These are phyloP conservation scores for Rhododendron mucronatum DNA, from an alignment of 148 eudicot species.

Conservation along the genomic window DNA sequence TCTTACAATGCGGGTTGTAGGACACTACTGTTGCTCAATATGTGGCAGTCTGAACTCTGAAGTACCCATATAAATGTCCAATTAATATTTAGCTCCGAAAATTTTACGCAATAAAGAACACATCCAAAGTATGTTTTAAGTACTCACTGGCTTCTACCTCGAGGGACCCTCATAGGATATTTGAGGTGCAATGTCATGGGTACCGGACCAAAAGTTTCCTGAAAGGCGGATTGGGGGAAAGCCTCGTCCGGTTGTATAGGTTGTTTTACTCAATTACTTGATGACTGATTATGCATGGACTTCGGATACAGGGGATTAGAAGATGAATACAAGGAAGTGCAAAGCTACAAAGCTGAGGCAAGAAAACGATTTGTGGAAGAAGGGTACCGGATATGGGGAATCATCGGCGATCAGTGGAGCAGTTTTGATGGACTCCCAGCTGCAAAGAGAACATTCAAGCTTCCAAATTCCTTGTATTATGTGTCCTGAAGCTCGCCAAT, in stretches of 20 bases:
- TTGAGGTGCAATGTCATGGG: not conserved
- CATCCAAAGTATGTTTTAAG: not conserved
- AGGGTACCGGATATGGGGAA: slow-evolving; percentile 40
- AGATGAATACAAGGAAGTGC: slow-evolving; percentile 32
- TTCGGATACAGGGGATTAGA: slow-evolving; percentile 26
- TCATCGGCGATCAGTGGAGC: slow-evolving; percentile 47
- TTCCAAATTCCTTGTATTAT: slow-evolving; percentile 44
- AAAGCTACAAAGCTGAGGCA: slow-evolving; percentile 39
- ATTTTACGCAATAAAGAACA: not conserved
- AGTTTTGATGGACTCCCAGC: slow-evolving; percentile 35
- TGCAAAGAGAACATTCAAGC: slow-evolving; percentile 41
- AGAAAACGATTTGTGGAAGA: slow-evolving; percentile 26
- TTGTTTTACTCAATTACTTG: not conserved
- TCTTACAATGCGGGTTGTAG: not conserved
- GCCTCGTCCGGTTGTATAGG: not conserved
- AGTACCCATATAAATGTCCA: not conserved
- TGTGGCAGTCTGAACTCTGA: not conserved
- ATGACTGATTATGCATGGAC: not conserved
- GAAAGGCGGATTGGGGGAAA: not conserved
- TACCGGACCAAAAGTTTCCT: not conserved
- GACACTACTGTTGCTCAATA: not conserved
- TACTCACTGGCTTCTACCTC: not conserved
- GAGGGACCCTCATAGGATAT: not conserved
- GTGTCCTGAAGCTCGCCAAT: slow-evolving; percentile 12
- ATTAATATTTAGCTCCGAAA: no score